These are phyloP conservation scores for Rhododendron ovatum DNA, from an alignment of 148 eudicot genomes.

Conservation along the genomic window DNA sequence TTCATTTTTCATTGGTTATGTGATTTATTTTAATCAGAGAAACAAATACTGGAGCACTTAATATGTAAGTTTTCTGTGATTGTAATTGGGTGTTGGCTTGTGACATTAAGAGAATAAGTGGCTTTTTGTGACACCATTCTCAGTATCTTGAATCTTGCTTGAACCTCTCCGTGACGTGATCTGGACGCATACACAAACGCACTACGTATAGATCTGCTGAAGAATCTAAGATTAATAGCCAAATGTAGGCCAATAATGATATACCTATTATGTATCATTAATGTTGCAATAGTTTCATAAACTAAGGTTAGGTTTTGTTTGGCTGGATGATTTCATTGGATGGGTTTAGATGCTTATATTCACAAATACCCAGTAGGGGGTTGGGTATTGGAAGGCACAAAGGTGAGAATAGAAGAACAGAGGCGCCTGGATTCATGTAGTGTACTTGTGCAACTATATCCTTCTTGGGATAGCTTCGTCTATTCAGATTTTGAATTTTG, in stretches of 20 bases:
- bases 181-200: not conserved
- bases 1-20: not conserved
- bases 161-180: not conserved
- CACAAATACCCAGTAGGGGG: not conserved
- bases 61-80: not conserved
- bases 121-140: not conserved
- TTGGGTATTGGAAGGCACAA: not conserved
- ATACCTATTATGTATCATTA: not conserved
- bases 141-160: not conserved
- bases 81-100: not conserved
- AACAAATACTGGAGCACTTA: not conserved
- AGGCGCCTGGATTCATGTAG: not conserved
- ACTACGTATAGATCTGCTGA: too few species aligned
- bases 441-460: not conserved
- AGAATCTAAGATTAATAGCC: not conserved
- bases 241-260: not conserved
- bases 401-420: too few species aligned
- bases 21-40: not conserved
- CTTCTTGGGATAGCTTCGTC: not conserved
- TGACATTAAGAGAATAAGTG: not conserved
- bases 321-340: not conserved
- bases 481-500: not conserved
- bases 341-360: not conserved
- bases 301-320: not conserved
- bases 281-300: not conserved